These are phyloP conservation scores for Zoysia pacifica DNA, from an alignment of 176 grass and related monocot genomes.

Conservation along the genomic window DNA sequence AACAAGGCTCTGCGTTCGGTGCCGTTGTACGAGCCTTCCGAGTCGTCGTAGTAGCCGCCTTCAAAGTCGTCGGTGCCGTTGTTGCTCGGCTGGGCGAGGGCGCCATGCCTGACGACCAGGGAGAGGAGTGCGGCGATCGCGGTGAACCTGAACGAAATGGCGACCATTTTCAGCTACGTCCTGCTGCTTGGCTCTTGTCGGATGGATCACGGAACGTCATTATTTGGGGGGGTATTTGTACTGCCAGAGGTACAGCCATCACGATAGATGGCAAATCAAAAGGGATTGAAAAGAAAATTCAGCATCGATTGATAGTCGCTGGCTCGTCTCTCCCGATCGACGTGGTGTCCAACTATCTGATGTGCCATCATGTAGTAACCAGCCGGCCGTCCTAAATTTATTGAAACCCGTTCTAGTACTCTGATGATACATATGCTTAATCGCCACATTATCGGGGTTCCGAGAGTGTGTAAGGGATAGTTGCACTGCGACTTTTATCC, in stretches of 20 bases:
- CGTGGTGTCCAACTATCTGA: not conserved
- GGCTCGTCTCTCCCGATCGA: too few relatives aligned
- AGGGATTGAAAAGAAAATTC: not conserved
- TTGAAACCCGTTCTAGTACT: not conserved
- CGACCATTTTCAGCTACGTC: not conserved
- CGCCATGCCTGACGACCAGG: not conserved
- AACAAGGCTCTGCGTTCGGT: not conserved
- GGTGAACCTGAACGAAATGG: not conserved
- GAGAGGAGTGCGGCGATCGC: slow-evolving; percentile 23
- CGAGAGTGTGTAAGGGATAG: not conserved
- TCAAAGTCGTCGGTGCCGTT: not conserved
- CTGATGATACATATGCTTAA: not conserved
- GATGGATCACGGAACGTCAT: not conserved
- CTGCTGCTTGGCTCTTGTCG: not conserved
- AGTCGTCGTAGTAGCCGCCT: not conserved
- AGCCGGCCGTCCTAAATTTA: not conserved
- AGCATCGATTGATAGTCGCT: not conserved
- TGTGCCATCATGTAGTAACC: slow-evolving; percentile 31
- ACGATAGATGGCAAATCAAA: not conserved
- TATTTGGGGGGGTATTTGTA: slow-evolving; percentile 53
- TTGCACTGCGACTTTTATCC: not conserved
- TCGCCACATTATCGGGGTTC: not conserved
- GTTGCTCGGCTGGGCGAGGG: slow-evolving; percentile 4
- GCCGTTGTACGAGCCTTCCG: not conserved
- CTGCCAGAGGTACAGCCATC: not conserved